These are phyloP conservation scores for Yamadazyma pseudoaaseri DNA, from an alignment of 1,139 yeast genomes.

Conservation along the genomic window DNA sequence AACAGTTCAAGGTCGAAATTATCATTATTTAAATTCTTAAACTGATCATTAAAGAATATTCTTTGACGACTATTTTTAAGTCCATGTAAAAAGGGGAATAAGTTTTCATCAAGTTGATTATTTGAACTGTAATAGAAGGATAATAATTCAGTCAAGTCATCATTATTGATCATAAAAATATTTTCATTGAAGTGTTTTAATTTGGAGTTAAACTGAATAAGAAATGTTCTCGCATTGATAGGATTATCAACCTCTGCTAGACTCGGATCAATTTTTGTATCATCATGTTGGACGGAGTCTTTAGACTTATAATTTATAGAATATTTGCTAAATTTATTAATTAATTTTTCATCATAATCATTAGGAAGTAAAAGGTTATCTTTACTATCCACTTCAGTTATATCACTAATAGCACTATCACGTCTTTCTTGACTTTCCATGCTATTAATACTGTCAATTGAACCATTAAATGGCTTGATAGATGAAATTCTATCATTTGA, in stretches of 20 bases:
- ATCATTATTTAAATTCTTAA: constrained; percentile 12
- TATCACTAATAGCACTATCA: constrained; percentile 16
- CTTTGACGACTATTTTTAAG: constrained; percentile 27
- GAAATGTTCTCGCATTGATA: constrained; percentile 3
- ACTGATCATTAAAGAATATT: constrained; percentile 19
- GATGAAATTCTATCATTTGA: constrained; percentile 1
- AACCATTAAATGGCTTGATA: constrained; percentile 9
- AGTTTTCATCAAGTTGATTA: constrained; percentile 18
- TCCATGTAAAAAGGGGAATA: constrained; percentile 43
- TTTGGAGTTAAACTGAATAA: constrained; percentile 13
- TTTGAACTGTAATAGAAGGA: constrained; percentile 25
- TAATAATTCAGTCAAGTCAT: constrained; percentile 20
- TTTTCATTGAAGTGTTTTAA: constrained; percentile 12
- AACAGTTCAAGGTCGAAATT: constrained; percentile 10
- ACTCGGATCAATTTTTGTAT: neutral
- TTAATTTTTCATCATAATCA: constrained; percentile 2
- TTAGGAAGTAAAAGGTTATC: constrained; percentile 7
- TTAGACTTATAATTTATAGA: constrained; percentile 5
- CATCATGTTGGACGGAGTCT: constrained; percentile 4
- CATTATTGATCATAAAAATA: constrained; percentile 14
- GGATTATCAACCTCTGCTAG: neutral
- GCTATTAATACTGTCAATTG: constrained; percentile 15
- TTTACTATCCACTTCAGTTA: constrained; percentile 15
- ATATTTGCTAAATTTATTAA: constrained; percentile 2
- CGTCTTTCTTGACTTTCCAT: constrained; percentile 15